Evolutionary conservation across 176 grass and related monocot genomes (phyloP), one percentile per base, ranked within the genome.

Genomic region (Cenchrus fungigraminus): DNA sequence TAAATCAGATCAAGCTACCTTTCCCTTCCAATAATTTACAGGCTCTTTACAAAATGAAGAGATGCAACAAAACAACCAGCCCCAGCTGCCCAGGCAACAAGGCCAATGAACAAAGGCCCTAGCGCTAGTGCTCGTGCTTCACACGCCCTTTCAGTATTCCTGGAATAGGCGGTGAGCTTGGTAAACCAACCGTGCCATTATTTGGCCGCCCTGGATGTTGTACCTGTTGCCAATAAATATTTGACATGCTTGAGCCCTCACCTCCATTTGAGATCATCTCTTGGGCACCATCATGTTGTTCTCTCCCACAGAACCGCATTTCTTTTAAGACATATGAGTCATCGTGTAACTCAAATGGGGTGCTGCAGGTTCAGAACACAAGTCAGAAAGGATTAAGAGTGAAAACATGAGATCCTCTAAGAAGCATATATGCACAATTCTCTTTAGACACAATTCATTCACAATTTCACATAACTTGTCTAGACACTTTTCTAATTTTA

Each of bases 261-360:
- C 78, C 87, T 53, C 78, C 84, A 84, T 86, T 91, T 46, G 93
- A 82, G 71, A 25, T 77, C 12, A 78, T 76, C 25, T 83, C 91
- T 47, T 78, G 70, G 59, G 71, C 45, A 37, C 31, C 56, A 0
- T 54, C 86, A 77, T 74, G 81, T 53, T 91, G 79, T 86, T 91
- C 88, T 69, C 62, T 83, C 85, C 93, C 92, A 68, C 77, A 66
- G 4, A 91, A 90, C 72, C 80, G 86, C 88, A 99, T 94, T 84
- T 89, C 97, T 91, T 99, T 99, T 13, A 99, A 85, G 31, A 99
- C 94, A 52, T 88, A 94, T 0, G 91, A 92, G 86, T 99, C 97
- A 76, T 99, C 97, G 69, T 96, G 97, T 66, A 99, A 86, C 86
- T 99, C 92, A 63, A 99, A 99, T 25, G 97, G 97, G 12, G 97